Evolutionary conservation across 345 rosid genomes (phyloP), one percentile per base, ranked within the genome.

Genomic region (Salix exigua): DNA sequence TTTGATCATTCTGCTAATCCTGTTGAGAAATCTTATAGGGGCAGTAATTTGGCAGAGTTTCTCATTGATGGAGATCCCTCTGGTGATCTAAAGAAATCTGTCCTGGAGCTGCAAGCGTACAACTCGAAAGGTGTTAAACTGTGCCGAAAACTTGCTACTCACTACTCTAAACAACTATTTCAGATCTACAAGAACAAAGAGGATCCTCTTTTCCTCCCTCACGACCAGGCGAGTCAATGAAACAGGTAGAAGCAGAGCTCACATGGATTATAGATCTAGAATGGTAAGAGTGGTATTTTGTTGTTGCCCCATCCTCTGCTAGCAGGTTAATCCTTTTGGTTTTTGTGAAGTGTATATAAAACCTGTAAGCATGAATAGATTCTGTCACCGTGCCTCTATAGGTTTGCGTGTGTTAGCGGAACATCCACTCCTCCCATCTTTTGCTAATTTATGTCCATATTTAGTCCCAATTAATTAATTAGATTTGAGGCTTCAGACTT

Each of bases 121-220:
- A 83, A 85, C 42, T 53, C 42, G 19, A 64, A 72, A 13, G 92
- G 74, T 0, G 82, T 87, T 62, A 93, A 88, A 75, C 44, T 55
- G 40, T 92, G 96, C 86, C 81, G 85, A 78, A 73, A 42, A 0
- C 71, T 94, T 35, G 96, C 93, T 33, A 33, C 46, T 21, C 84
- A 25, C 30, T 91, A 94, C 78, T 88, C 93, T 0, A 90, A 86
- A 81, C 97, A 94, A 70, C 73, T 94, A 80, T 94, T 94, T 28
- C 51, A 83, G 80, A 94, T 92, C 69, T 94, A 86, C 74, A 78
- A 85, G 75, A 88, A 83, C 78, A 82, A 86, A 75, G 90, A 92
- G 80, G 94, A 86, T 82, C 90, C 86, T 28, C 86, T 83, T 65
- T 91, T 92, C 70, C 76, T 60, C 73, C 86, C 82, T 44, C 26